A percentile compares a stretch with the other conserved stretches of the same genome.
phyloP scores from a whole-genome alignment of 2,329 filamentous ascomycete species.

The Cytospora leucostoma region DNA sequence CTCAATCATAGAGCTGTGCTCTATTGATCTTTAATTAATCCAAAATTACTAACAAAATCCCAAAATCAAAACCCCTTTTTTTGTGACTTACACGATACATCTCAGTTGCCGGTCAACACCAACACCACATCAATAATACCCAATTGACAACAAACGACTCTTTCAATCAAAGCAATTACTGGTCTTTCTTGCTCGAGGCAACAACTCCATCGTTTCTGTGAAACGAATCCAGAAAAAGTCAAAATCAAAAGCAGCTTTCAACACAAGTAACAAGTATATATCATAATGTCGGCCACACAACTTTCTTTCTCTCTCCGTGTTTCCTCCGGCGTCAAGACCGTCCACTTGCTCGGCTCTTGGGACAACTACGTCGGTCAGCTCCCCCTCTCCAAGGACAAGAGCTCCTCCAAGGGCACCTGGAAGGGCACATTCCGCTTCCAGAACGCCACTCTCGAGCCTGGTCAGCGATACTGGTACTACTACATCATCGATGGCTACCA shows the following conservation, averaged over 20 bases:
- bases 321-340: constrained; percentile 94
- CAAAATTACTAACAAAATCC: constrained; percentile 34
- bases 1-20: constrained; percentile 40
- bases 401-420: constrained; percentile 86
- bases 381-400: constrained; percentile 86
- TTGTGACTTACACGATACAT: constrained; percentile 36
- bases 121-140: constrained; percentile 36
- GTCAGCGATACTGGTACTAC: constrained; percentile 99
- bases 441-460: constrained; percentile 79
- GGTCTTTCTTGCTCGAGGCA: constrained; percentile 59
- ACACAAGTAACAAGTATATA: constrained; percentile 36
- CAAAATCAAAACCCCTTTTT: constrained; percentile 38
- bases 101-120: constrained; percentile 52
- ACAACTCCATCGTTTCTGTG: constrained; percentile 30
- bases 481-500: constrained; percentile 99
- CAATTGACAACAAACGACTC: constrained; percentile 39
- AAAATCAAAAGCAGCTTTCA: constrained; percentile 37
- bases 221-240: constrained; percentile 38
- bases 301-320: constrained; percentile 95
- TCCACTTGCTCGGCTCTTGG: constrained; percentile 97
- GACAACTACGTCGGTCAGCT: constrained; percentile 95
- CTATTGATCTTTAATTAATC: constrained; percentile 34
- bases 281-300: constrained; percentile 85
- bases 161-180: constrained; percentile 50
- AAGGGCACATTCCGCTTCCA: constrained; percentile 97